A percentile compares a stretch with the other conserved stretches of the same genome.
Evolutionary conservation across 2,329 filamentous ascomycete species (phyloP).

Genomic region (Metarhizium rileyi): DNA sequence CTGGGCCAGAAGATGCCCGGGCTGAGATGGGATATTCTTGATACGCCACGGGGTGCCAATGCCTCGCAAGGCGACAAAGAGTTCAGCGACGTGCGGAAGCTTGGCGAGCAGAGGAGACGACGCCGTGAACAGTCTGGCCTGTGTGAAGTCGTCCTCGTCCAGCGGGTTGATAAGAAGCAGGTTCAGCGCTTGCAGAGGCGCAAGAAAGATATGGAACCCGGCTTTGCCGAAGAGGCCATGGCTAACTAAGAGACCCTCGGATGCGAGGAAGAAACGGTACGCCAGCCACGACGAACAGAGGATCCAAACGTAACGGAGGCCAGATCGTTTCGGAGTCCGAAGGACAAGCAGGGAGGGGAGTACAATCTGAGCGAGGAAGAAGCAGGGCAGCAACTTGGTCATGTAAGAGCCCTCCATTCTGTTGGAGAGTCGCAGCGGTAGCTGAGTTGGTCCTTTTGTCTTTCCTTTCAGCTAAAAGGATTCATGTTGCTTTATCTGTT

Average conservation of each 20-base stretch:
- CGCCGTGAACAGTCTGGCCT: not conserved
- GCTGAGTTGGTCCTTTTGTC: no score
- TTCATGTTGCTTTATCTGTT: no score
- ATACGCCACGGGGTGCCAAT: not conserved
- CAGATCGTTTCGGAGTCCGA: not conserved
- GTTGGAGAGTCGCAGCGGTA: no score
- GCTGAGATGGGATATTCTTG: not conserved
- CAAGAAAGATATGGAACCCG: not conserved
- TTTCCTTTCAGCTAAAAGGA: no score
- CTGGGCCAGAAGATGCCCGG: not conserved
- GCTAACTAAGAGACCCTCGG: not conserved
- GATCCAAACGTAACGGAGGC: not conserved
- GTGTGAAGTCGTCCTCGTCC: not conserved
- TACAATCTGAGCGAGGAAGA: not conserved
- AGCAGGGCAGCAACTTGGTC: no score
- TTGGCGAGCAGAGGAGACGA: not conserved
- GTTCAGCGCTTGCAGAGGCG: not conserved
- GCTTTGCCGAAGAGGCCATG: not conserved
- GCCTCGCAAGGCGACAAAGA: not conserved
- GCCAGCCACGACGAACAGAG: not conserved
- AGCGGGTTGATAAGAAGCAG: not conserved
- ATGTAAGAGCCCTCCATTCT: no score
- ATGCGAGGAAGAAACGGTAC: not conserved
- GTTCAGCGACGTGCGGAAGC: not conserved
- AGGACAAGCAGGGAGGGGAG: not conserved